These are phyloP conservation scores for Delonix regia DNA, from an alignment of 306 rosid species.

Conservation along the genomic window DNA sequence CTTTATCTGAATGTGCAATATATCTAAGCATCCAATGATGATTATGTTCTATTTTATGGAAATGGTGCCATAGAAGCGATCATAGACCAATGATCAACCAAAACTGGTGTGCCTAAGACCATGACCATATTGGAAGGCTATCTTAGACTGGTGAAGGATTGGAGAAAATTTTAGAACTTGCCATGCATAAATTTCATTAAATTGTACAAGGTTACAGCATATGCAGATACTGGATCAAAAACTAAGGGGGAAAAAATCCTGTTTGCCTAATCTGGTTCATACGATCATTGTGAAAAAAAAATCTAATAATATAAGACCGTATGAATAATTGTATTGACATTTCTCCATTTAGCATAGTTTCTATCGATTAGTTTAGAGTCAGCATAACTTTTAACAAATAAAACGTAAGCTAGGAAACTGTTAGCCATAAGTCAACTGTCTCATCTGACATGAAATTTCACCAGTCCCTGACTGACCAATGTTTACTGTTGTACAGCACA, in stretches of 20 bases:
- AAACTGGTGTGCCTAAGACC: not conserved
- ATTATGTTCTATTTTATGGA: not conserved
- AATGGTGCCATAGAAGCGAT: not conserved
- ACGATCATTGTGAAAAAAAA: too few species aligned
- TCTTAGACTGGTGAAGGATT: not conserved
- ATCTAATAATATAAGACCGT: not conserved
- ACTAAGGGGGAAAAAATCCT: not conserved
- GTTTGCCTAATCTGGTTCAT: not conserved
- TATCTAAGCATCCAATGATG: not conserved
- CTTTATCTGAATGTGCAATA: not conserved
- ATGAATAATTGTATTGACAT: not conserved
- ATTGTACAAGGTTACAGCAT: not conserved
- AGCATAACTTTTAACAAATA: slow-evolving; percentile 20
- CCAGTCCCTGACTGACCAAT: not conserved
- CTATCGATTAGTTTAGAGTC: too few species aligned
- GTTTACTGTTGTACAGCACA: not conserved
- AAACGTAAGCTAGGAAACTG: not conserved
- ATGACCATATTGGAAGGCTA: not conserved
- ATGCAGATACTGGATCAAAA: not conserved
- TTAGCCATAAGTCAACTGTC: not conserved
- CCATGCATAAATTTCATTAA: not conserved
- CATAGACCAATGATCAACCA: not conserved
- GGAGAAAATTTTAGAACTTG: not conserved
- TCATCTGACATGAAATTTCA: not conserved
- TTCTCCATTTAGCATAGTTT: too few species aligned